A percentile compares a stretch with the other conserved stretches of the same genome.
These are phyloP conservation scores for Mortierella sp. DNA, from an alignment of 371 early-diverging fungal genomes.

Conservation along the genomic window DNA sequence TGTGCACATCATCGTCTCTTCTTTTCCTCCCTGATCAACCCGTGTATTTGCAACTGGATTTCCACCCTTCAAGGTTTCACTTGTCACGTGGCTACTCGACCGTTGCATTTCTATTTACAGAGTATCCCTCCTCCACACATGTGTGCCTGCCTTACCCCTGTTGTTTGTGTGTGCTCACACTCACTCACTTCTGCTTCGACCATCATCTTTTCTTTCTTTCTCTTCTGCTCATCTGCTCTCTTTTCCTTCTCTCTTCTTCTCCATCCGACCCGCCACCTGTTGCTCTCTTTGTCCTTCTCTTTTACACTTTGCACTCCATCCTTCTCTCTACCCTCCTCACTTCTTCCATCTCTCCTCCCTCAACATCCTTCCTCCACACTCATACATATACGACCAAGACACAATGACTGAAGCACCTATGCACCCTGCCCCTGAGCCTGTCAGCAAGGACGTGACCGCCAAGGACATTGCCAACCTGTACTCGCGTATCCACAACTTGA, in stretches of 20 bases:
- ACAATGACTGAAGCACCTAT: constrained; percentile 43
- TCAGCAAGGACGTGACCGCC: constrained; percentile 61
- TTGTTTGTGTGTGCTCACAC: too few species aligned
- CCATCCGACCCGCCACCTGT: neutral
- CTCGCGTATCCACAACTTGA: constrained; percentile 67
- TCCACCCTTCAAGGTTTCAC: too few species aligned
- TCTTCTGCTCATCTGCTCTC: neutral
- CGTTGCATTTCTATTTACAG: neutral
- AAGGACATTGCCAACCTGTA: constrained; percentile 72
- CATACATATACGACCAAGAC: neutral
- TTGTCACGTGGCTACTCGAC: too few species aligned
- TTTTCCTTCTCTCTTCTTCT: neutral
- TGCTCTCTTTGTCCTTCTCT: neutral
- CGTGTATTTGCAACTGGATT: too few species aligned
- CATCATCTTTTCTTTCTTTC: constrained; percentile 7
- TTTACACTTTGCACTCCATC: neutral
- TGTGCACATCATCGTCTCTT: too few species aligned
- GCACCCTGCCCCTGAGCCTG: constrained; percentile 54
- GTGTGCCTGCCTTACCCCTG: neutral
- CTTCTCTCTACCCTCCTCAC: neutral
- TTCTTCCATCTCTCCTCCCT: neutral
- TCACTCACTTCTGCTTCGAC: neutral
- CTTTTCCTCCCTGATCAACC: too few species aligned
- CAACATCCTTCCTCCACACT: constrained; percentile 1
- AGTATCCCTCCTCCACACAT: neutral